Base-by-base conservation (phyloP, 2,329 filamentous ascomycete genomes). In the Paracamarosporium sp. region DNA sequence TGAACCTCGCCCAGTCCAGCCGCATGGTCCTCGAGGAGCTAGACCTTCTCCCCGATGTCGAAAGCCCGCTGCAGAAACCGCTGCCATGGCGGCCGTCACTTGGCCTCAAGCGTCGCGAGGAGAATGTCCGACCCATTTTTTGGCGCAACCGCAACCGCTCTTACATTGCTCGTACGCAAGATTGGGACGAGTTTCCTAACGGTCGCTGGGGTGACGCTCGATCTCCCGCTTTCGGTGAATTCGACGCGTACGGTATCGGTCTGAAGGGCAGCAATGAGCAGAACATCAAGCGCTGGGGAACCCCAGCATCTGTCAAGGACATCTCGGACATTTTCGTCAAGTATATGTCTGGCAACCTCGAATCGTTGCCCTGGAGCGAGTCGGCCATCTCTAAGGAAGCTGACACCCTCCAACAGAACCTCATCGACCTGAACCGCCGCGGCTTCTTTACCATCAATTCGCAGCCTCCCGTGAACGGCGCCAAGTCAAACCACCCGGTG, bases 131-230 rank as follows among this genome's bases (percentile, higher is more conserved):
- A 52, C 95, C 95, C 31, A 96, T 99, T 66, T 99, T 99, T 85
- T 99, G 95, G 95, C 89, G 94, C 68, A 97, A 98, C 80, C 88
- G 95, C 57, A 95, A 96, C 79, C 93, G 95, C 73, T 97, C 93
- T 4, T 99, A 99, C 70, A 89, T 99, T 54, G 88, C 92, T 55
- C 92, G 95, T 54, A 99, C 95, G 0, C 93, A 97, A 75, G 94
- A 97, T 67, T 99, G 95, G 95, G 95, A 99, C 70, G 95, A 99
- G 77, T 99, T 97, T 70, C 95, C 95, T 55, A 99, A 99, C 82
- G 95, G 95, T 45, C 90, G 95, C 77, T 99, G 95, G 95, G 96
- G 95, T 79, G 95, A 99, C 78, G 94, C 93, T 51, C 87, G 95
- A 63, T 98, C 94, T 57, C 95, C 95, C 60, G 95, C 95, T 50